phyloP scores from a whole-genome alignment of 2,329 filamentous ascomycete species.

The Helminthosporium solani region DNA sequence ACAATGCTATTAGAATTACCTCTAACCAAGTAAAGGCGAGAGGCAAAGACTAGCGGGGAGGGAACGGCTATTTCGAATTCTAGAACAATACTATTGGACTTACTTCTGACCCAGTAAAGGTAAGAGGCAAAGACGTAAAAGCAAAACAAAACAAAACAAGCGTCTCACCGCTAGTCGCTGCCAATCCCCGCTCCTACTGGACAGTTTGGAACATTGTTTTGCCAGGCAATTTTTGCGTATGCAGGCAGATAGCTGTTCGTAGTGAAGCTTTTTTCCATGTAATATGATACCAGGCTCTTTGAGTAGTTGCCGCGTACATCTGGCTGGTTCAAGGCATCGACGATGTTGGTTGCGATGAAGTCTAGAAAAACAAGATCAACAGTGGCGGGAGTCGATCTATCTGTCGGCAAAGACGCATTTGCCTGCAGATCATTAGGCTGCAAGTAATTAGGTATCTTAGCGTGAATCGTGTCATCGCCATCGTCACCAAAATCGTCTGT shows the following conservation, averaged over 20 bases:
- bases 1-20: too few species aligned
- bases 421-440: conserved; percentile 55
- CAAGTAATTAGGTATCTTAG: conserved; percentile 48
- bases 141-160: too few species aligned
- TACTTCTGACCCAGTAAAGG: too few species aligned
- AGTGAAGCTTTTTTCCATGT: conserved; percentile 44
- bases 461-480: conserved; percentile 59
- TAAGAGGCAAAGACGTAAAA: too few species aligned
- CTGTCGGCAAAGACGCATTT: conserved; percentile 50
- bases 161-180: conserved; percentile 1
- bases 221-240: conserved; percentile 46
- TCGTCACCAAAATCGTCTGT: conserved; percentile 58
- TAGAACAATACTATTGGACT: too few species aligned
- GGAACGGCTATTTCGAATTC: too few species aligned
- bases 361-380: conserved; percentile 59
- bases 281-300: conserved; percentile 35
- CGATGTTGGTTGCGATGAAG: conserved; percentile 45
- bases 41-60: too few species aligned
- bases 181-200: conserved; percentile 42
- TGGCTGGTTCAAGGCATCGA: conserved; percentile 36
- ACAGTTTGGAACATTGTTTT: conserved; percentile 43
- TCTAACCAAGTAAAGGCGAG: too few species aligned
- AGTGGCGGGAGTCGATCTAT: conserved; percentile 45
- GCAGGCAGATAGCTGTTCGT: conserved; percentile 45
- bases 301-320: conserved; percentile 37